These are phyloP conservation scores for Anacardium occidentale DNA, from an alignment of 345 rosid species.

Conservation along the genomic window DNA sequence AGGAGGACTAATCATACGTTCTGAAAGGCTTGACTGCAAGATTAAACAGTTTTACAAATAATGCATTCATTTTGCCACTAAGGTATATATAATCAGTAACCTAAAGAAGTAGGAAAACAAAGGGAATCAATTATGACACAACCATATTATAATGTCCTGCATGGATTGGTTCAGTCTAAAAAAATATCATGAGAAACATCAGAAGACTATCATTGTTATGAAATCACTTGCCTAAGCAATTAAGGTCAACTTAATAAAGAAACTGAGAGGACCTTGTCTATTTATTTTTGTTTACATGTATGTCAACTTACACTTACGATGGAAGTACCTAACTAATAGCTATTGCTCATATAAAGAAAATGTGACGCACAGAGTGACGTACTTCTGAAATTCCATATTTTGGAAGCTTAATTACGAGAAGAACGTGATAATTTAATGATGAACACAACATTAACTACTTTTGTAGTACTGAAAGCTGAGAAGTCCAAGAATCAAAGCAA, in stretches of 20 bases:
- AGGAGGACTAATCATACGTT: not conserved
- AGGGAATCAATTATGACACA: constrained; percentile 4
- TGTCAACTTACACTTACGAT: too few relatives aligned
- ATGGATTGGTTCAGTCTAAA: too few relatives aligned
- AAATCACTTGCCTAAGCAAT: too few relatives aligned
- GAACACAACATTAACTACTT: not conserved
- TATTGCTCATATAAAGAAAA: not conserved
- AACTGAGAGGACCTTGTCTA: too few relatives aligned
- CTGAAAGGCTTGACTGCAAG: not conserved
- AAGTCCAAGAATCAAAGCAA: not conserved
- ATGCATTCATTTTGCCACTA: not conserved
- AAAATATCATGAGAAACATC: too few relatives aligned
- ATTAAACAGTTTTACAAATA: not conserved
- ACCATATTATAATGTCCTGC: too few relatives aligned
- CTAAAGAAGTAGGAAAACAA: not conserved
- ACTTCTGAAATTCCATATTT: not conserved
- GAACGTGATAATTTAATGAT: not conserved
- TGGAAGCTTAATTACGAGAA: not conserved
- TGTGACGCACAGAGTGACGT: not conserved
- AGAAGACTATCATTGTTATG: too few relatives aligned
- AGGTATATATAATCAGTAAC: not conserved
- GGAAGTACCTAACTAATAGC: too few relatives aligned
- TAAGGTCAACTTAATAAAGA: too few relatives aligned
- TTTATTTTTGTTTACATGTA: too few relatives aligned
- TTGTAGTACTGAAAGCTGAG: not conserved